These are phyloP conservation scores for Termitomyces sp. DNA, from an alignment of 768 basidiomycete genomes.

Conservation along the genomic window DNA sequence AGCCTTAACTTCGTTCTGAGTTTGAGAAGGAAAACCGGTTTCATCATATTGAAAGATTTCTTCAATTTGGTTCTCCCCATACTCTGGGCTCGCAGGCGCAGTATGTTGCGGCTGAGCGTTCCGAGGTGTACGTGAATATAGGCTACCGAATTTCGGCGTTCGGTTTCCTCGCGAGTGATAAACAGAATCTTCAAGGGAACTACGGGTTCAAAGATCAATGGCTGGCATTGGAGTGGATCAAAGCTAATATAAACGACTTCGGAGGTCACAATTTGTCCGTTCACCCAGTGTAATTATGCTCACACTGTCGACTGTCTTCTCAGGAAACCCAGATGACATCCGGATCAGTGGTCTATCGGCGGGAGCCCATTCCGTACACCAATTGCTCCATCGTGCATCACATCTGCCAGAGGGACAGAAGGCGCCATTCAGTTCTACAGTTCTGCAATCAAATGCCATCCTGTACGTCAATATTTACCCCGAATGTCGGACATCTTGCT, in stretches of 20 bases:
- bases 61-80: conserved; percentile 77
- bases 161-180: conserved; percentile 66
- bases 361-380: conserved; percentile 72
- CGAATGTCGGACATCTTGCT: neutral
- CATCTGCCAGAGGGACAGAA: conserved; percentile 46
- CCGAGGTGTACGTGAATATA: conserved; percentile 72
- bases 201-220: conserved; percentile 86
- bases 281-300: neutral
- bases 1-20: neutral
- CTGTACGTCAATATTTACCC: conserved; percentile 32
- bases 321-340: conserved; percentile 57
- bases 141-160: conserved; percentile 74
- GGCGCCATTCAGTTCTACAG: conserved; percentile 63
- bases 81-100: conserved; percentile 56
- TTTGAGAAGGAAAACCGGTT: too few species aligned
- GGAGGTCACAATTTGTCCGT: conserved; percentile 40
- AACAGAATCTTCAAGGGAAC: conserved; percentile 60
- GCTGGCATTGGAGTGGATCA: conserved; percentile 70
- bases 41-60: conserved; percentile 38
- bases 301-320: neutral
- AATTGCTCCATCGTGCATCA: conserved; percentile 66
- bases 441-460: conserved; percentile 73
- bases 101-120: conserved; percentile 54
- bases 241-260: conserved; percentile 58
- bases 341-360: conserved; percentile 69